A percentile compares a stretch with the other conserved stretches of the same genome.
Evolutionary conservation across 331 rosid genomes (phyloP).

Genomic region (Arachis monticola): DNA sequence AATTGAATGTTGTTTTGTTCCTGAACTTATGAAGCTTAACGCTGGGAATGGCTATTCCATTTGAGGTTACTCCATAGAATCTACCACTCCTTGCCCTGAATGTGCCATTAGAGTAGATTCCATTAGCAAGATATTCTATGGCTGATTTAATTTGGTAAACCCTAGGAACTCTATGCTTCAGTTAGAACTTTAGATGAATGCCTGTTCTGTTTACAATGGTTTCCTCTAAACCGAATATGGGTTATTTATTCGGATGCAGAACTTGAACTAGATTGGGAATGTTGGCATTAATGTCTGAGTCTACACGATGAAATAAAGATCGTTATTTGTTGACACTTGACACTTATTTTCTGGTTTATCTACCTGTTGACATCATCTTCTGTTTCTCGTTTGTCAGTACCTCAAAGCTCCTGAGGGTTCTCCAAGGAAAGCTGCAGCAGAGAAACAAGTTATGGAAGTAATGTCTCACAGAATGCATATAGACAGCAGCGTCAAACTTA

Average conservation of each 20-base stretch:
- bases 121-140: constrained; percentile 1
- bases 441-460: constrained; percentile 85
- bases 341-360: neutral
- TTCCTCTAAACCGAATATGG: no score
- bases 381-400: constrained; percentile 56
- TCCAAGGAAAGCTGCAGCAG: constrained; percentile 73
- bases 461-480: constrained; percentile 93
- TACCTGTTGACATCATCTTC: constrained; percentile 30
- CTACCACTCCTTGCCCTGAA: constrained; percentile 1
- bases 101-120: constrained; percentile 1
- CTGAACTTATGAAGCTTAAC: constrained; percentile 17
- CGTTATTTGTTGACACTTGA: neutral
- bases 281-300: neutral
- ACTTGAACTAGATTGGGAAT: constrained; percentile 22
- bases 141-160: no score
- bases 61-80: constrained; percentile 6
- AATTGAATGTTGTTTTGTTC: constrained; percentile 3
- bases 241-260: constrained; percentile 22
- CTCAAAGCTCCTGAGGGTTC: constrained; percentile 94
- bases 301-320: constrained; percentile 14
- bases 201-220: no score
- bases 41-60: constrained; percentile 13
- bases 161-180: no score
- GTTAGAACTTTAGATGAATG: no score
- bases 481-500: constrained; percentile 74